Evolutionary conservation across 805 yeast species (phyloP).

Genomic region (Candida dajiaensis): DNA sequence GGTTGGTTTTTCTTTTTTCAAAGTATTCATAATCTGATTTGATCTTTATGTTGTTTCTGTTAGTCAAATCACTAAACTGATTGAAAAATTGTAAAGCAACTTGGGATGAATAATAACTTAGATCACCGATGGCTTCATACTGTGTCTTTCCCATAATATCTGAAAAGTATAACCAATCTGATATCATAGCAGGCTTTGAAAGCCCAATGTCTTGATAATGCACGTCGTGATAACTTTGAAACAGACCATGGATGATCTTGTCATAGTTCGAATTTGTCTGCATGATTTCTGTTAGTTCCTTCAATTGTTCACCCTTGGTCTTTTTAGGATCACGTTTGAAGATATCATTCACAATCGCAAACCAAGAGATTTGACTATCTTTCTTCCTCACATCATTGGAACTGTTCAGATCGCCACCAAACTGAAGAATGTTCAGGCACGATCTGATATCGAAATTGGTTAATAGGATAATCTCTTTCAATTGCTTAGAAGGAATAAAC

Average conservation of each 20-base stretch:
- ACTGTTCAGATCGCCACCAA: slow-evolving; percentile 27
- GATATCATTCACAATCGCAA: slow-evolving; percentile 50
- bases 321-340: slow-evolving; percentile 47
- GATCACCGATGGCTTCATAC: slow-evolving; percentile 38
- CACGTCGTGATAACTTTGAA: slow-evolving; percentile 54
- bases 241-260: slow-evolving; percentile 66
- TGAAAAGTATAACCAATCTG: slow-evolving; percentile 74
- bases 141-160: slow-evolving; percentile 47
- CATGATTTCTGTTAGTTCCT: slow-evolving; percentile 39
- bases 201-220: slow-evolving; percentile 62
- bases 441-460: slow-evolving; percentile 83
- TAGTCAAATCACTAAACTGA: slow-evolving; percentile 56
- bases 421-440: slow-evolving; percentile 79
- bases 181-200: slow-evolving; percentile 49
- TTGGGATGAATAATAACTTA: slow-evolving; percentile 48
- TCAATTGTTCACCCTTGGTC: slow-evolving; percentile 43
- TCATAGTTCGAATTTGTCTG: slow-evolving; percentile 48
- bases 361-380: slow-evolving; percentile 67
- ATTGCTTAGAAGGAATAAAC: slow-evolving; percentile 37
- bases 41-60: slow-evolving; percentile 27
- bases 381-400: slow-evolving; percentile 32
- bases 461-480: slow-evolving; percentile 61
- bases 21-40: slow-evolving; percentile 25
- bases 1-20: slow-evolving; percentile 15
- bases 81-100: slow-evolving; percentile 59